phyloP scores from a whole-genome alignment of 371 early-diverging fungal species.

The Apophysomyces sp. region DNA sequence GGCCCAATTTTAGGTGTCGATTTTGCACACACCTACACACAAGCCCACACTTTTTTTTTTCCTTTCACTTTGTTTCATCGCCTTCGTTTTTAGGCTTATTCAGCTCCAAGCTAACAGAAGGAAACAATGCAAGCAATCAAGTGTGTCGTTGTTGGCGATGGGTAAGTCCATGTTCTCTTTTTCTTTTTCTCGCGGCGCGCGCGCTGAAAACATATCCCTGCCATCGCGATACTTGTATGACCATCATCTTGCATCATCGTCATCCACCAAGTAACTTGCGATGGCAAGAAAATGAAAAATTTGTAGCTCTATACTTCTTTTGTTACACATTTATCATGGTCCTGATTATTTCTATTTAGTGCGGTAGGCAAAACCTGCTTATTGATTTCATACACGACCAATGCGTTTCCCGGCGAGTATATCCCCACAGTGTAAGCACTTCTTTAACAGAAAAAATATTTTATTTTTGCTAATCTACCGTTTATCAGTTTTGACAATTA shows the following conservation, averaged over 20 bases:
- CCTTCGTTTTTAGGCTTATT: not conserved
- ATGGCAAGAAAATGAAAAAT: not conserved
- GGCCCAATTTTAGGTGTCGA: not conserved
- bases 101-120: not conserved
- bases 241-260: not conserved
- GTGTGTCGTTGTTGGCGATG: constrained; percentile 98
- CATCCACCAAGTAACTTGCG: not conserved
- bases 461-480: not conserved
- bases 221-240: not conserved
- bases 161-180: constrained; percentile 55
- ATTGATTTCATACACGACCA: constrained; percentile 75
- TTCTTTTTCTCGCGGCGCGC: not conserved
- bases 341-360: constrained; percentile 33
- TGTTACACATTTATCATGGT: too few species aligned
- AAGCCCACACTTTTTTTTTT: constrained; percentile 5
- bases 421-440: constrained; percentile 72
- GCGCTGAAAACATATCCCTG: not conserved
- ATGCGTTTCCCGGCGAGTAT: constrained; percentile 81
- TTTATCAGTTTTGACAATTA: constrained; percentile 72
- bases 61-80: constrained; percentile 11
- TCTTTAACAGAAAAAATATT: not conserved
- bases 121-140: constrained; percentile 93
- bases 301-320: not conserved
- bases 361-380: constrained; percentile 84
- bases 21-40: not conserved